Conservation (phyloP, 2,329 filamentous ascomycete genomes). For the Curvularia sp. region DNA sequence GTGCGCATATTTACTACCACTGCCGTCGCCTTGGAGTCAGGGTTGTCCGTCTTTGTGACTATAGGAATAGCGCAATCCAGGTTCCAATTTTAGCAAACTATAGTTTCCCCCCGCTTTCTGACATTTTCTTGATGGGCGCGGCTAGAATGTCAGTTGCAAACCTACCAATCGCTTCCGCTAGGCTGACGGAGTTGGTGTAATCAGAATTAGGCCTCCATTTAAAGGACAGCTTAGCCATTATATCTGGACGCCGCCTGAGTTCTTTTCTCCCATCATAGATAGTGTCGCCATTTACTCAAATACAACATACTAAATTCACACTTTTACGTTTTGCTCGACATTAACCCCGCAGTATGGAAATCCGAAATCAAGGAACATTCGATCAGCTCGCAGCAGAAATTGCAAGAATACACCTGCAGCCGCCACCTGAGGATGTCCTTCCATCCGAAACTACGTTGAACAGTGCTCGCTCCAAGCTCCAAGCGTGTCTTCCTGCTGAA, state of each 20-base stretch:
- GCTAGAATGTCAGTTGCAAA: background rate
- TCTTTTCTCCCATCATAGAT: background rate
- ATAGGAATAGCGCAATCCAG: background rate
- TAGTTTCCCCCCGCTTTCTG: background rate
- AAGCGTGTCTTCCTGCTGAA: conserved; percentile 43
- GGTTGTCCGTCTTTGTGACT: conserved; percentile 2
- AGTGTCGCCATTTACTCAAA: background rate
- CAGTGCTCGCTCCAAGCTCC: conserved; percentile 46
- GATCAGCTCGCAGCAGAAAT: conserved; percentile 33
- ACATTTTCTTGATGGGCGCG: background rate
- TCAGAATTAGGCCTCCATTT: conserved; percentile 7
- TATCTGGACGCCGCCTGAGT: background rate
- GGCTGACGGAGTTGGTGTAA: conserved; percentile 4
- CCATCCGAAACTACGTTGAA: conserved; percentile 42
- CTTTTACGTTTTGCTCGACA: background rate
- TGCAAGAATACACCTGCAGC: conserved; percentile 31
- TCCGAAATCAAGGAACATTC: conserved; percentile 22
- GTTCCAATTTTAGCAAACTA: background rate
- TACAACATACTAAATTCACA: no score
- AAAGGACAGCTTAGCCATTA: background rate
- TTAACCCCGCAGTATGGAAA: conserved; percentile 18
- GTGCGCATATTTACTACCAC: conserved; percentile 25
- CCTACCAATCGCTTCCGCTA: background rate
- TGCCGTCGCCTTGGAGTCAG: conserved; percentile 3
- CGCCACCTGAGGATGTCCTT: conserved; percentile 40